A percentile compares a stretch with the other conserved stretches of the same genome.
These are phyloP conservation scores for Beauveria rudraprayagi DNA, from an alignment of 2,329 filamentous ascomycete species.

Conservation along the genomic window DNA sequence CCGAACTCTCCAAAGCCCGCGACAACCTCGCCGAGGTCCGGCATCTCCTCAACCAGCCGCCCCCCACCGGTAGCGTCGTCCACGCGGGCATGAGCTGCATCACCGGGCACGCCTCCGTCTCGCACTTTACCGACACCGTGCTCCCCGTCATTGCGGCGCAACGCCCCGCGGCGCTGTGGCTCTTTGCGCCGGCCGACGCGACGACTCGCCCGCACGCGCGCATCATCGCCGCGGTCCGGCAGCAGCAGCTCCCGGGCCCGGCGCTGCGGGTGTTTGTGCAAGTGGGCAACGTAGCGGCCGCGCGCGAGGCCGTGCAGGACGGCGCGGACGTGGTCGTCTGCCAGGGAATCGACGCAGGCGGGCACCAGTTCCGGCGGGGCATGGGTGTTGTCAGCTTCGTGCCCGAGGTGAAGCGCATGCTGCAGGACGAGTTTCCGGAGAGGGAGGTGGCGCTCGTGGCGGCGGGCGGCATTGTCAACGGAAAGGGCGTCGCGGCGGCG, in stretches of 20 bases:
- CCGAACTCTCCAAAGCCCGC: conserved; percentile 25
- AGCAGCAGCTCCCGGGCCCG: conserved; percentile 12
- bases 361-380: conserved; percentile 49
- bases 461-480: conserved; percentile 52
- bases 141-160: conserved; percentile 44
- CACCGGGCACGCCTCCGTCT: conserved; percentile 39
- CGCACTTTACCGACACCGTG: conserved; percentile 32
- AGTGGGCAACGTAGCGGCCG: conserved; percentile 50
- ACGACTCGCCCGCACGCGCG: conserved; percentile 28
- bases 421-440: conserved; percentile 29
- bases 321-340: conserved; percentile 52
- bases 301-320: conserved; percentile 37
- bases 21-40: conserved; percentile 24
- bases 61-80: conserved; percentile 42
- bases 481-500: conserved; percentile 46
- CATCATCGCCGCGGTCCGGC: conserved; percentile 29
- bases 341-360: conserved; percentile 57
- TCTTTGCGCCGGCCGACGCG: conserved; percentile 50
- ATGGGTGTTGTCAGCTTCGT: conserved; percentile 48
- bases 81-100: conserved; percentile 52
- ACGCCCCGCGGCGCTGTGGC: conserved; percentile 54
- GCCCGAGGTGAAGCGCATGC: conserved; percentile 45
- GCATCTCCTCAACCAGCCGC: conserved; percentile 21
- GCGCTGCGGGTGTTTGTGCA: conserved; percentile 49
- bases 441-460: conserved; percentile 38